These are phyloP conservation scores for Sporothrix brasiliensis DNA, from an alignment of 2,329 filamentous ascomycete genomes.

Conservation along the genomic window DNA sequence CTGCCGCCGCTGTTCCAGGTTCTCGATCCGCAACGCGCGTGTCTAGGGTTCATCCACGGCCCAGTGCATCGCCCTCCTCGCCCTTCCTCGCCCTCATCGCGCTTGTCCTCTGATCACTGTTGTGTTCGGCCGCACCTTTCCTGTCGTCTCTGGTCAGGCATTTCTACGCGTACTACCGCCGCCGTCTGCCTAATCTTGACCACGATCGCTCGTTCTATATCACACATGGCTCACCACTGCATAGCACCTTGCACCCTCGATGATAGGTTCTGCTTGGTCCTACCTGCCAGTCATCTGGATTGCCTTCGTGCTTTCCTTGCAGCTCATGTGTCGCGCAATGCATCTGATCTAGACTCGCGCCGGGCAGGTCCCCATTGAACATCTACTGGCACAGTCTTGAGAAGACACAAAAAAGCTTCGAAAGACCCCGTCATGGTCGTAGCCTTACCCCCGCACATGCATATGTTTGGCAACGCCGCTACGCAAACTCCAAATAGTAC, in stretches of 20 bases:
- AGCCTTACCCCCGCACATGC: slow-evolving; percentile 14
- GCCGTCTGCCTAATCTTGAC: neutral
- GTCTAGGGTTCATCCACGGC: slow-evolving; percentile 5
- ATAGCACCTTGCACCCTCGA: neutral
- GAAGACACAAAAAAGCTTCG: slow-evolving; percentile 12
- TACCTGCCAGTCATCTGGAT: neutral
- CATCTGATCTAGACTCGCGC: neutral
- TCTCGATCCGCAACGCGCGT: slow-evolving; percentile 16
- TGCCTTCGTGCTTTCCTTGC: neutral
- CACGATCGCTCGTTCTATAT: slow-evolving; percentile 1
- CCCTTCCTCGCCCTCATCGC: neutral
- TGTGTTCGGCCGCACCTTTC: neutral
- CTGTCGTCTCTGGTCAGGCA: neutral
- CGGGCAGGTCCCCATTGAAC: slow-evolving; percentile 4
- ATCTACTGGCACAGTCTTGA: slow-evolving; percentile 10
- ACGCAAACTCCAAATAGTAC: neutral
- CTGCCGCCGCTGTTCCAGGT: slow-evolving; percentile 33
- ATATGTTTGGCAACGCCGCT: slow-evolving; percentile 9
- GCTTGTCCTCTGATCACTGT: slow-evolving; percentile 7
- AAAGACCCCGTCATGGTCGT: neutral
- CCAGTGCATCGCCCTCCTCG: slow-evolving; percentile 11
- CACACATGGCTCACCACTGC: neutral
- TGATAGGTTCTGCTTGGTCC: neutral
- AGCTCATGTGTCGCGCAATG: neutral
- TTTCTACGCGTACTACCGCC: neutral